These are phyloP conservation scores for Pseudovirgaria hyperparasitica DNA, from an alignment of 2,329 filamentous ascomycete genomes.

Conservation along the genomic window DNA sequence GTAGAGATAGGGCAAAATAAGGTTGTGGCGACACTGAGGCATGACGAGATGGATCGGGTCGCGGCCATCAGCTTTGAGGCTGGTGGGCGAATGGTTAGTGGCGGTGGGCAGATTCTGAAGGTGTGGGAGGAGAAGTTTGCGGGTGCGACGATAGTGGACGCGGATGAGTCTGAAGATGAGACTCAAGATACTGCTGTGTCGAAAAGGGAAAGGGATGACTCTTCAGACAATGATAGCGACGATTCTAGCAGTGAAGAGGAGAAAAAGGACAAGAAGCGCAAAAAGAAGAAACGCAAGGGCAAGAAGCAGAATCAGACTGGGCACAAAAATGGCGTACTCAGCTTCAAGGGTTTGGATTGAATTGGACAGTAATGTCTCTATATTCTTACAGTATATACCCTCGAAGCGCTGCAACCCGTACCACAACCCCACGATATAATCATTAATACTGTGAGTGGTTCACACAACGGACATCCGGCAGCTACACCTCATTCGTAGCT, in stretches of 20 bases:
- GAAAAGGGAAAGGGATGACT: slow-evolving; percentile 19
- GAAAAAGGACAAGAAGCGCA: slow-evolving; percentile 25
- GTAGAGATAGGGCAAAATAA: slow-evolving; percentile 64
- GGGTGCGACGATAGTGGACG: slow-evolving; percentile 31
- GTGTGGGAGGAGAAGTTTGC: slow-evolving; percentile 71
- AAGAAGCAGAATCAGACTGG: slow-evolving; percentile 16
- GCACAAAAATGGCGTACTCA: slow-evolving; percentile 19
- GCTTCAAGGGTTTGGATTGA: slow-evolving; percentile 22
- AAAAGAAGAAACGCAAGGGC: slow-evolving; percentile 28
- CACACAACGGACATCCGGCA: too few relatives aligned
- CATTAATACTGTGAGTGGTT: too few relatives aligned
- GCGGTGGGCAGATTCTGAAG: slow-evolving; percentile 75
- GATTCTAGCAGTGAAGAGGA: slow-evolving; percentile 35
- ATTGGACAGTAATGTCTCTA: too few relatives aligned
- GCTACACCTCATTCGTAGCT: too few relatives aligned
- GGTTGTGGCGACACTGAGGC: slow-evolving; percentile 53
- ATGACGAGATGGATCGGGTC: slow-evolving; percentile 82
- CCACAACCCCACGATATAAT: too few relatives aligned
- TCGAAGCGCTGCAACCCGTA: too few relatives aligned
- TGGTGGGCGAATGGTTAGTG: slow-evolving; percentile 75
- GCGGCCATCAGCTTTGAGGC: slow-evolving; percentile 74
- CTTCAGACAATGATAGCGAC: slow-evolving; percentile 35
- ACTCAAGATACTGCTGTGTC: slow-evolving; percentile 20
- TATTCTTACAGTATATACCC: too few relatives aligned
- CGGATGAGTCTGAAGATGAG: slow-evolving; percentile 37